phyloP scores from a whole-genome alignment of 2,329 filamentous ascomycete species.

The Talaromyces funiculosus region DNA sequence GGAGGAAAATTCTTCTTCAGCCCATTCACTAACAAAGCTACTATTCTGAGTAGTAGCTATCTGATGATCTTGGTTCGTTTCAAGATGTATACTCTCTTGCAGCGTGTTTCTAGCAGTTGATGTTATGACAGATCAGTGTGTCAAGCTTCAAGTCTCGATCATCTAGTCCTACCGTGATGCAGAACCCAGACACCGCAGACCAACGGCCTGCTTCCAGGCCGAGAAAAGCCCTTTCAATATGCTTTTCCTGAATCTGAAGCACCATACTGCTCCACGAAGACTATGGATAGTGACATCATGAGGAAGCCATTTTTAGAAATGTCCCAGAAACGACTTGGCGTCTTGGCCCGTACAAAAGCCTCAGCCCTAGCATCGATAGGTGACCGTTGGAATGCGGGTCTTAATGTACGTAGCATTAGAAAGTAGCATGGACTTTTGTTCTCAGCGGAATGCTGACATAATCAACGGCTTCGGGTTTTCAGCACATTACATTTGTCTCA shows the following conservation, averaged over 20 bases:
- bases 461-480: neutral
- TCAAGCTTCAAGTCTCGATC: neutral
- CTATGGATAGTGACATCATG: slow-evolving; percentile 5
- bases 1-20: neutral
- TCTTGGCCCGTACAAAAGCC: neutral
- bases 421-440: slow-evolving; percentile 2
- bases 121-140: neutral
- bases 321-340: neutral
- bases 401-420: neutral
- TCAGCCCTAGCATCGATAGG: neutral
- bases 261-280: neutral
- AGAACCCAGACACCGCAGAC: too few species aligned
- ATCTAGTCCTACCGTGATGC: neutral
- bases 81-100: neutral
- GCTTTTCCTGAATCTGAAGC: neutral
- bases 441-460: slow-evolving; percentile 9
- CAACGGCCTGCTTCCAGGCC: neutral
- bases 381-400: slow-evolving; percentile 4
- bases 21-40: too few species aligned
- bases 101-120: neutral
- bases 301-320: neutral
- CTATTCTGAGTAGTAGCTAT: neutral
- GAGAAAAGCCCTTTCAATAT: neutral
- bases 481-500: neutral
- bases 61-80: neutral